phyloP scores from a whole-genome alignment of 1,284 basidiomycete genomes.

The Phylloboletellus chloephorus region DNA sequence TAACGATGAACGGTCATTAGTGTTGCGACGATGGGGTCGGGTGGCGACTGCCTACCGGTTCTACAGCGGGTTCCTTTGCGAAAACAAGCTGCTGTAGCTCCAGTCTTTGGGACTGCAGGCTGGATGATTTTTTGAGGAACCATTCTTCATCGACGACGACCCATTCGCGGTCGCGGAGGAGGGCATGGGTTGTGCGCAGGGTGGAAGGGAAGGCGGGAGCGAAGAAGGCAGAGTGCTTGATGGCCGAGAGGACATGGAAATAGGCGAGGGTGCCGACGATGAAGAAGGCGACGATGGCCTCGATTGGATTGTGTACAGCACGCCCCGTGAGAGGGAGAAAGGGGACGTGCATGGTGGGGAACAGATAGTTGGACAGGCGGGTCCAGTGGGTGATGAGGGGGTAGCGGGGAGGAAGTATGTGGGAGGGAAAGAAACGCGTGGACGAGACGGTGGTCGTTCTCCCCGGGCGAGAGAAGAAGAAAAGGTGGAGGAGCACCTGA shows the following conservation, averaged over 20 bases:
- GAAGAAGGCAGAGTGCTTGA: conserved; percentile 73
- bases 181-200: conserved; percentile 50
- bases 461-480: not conserved
- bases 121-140: conserved; percentile 35
- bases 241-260: conserved; percentile 84
- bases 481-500: not conserved
- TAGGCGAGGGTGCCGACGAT: conserved; percentile 86
- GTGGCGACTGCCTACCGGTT: conserved; percentile 30
- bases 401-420: too few species aligned
- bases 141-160: conserved; percentile 49
- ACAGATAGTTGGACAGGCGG: too few species aligned
- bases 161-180: conserved; percentile 52
- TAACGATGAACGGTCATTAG: conserved; percentile 10
- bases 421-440: not conserved
- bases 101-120: conserved; percentile 35
- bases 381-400: too few species aligned
- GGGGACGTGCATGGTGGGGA: conserved; percentile 44
- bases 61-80: conserved; percentile 25
- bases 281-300: conserved; percentile 85
- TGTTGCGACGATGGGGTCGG: not conserved
- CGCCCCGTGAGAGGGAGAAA: conserved; percentile 59
- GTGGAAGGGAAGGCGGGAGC: conserved; percentile 45
- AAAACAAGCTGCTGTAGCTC: conserved; percentile 67
- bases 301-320: conserved; percentile 65
- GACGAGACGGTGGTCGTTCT: not conserved